Conservation (phyloP, 306 rosid species). For the Medicago arabica region DNA sequence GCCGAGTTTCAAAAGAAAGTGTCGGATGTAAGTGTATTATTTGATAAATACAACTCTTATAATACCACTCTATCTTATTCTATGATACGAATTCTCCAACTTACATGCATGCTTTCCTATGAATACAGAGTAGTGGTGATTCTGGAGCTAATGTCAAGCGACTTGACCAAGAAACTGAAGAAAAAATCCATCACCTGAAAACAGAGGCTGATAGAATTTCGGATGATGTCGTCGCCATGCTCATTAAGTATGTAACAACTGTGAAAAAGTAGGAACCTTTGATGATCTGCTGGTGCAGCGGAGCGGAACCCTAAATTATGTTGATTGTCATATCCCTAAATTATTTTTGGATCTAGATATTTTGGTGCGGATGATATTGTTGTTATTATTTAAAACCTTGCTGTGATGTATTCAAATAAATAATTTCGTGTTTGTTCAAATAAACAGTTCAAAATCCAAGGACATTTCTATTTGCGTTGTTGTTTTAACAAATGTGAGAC, state of each 20-base stretch:
- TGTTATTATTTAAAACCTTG: constrained; percentile 40
- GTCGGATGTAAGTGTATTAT: constrained; percentile 57
- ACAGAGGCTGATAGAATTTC: constrained; percentile 73
- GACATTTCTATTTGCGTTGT: constrained; percentile 33
- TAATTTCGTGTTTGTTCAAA: constrained; percentile 37
- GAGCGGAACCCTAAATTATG: constrained; percentile 41
- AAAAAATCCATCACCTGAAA: constrained; percentile 69
- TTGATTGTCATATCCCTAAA: constrained; percentile 30
- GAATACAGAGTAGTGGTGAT: constrained; percentile 83
- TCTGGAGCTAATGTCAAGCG: constrained; percentile 97
- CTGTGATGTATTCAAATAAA: constrained; percentile 39
- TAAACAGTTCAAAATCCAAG: constrained; percentile 29
- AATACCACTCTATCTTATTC: not conserved
- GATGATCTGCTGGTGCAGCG: constrained; percentile 38
- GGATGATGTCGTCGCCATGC: constrained; percentile 74
- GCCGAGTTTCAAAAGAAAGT: constrained; percentile 79
- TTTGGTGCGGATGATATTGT: constrained; percentile 37
- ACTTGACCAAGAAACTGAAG: constrained; percentile 80
- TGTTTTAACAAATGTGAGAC: constrained; percentile 11
- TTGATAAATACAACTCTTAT: not conserved
- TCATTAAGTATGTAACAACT: constrained; percentile 73
- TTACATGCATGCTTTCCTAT: constrained; percentile 21
- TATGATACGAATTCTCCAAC: not conserved
- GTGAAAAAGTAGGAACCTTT: constrained; percentile 65
- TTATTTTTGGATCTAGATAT: constrained; percentile 44